phyloP scores from a whole-genome alignment of 352 stramenopile genomes.

The Globisporangium spinosum region DNA sequence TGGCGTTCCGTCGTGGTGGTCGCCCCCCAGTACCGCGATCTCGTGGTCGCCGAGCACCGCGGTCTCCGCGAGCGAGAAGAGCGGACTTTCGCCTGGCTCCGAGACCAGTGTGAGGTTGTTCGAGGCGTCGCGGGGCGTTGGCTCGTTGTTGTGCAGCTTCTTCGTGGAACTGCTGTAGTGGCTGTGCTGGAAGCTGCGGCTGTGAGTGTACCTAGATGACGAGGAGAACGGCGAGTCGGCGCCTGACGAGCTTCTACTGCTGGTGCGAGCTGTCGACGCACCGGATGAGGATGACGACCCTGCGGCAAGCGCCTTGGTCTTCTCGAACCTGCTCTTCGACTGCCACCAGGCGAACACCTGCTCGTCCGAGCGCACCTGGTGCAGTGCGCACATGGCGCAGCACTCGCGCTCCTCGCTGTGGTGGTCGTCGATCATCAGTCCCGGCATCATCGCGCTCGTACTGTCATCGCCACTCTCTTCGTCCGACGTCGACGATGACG shows the following conservation, averaged over 20 bases:
- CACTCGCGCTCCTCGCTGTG: conserved; percentile 8
- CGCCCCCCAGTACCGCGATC: conserved; percentile 3
- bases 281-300: not conserved
- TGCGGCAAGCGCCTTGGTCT: not conserved
- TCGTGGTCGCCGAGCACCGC: conserved; percentile 6
- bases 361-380: conserved; percentile 11
- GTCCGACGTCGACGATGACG: conserved; percentile 9
- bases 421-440: not conserved
- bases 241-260: not conserved
- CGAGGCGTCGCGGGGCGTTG: not conserved
- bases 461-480: not conserved
- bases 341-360: conserved; percentile 12
- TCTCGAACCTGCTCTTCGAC: conserved; percentile 13
- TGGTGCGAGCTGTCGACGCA: not conserved
- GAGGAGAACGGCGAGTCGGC: not conserved
- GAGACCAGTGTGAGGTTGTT: conserved; percentile 6
- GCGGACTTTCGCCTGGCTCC: not conserved
- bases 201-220: not conserved
- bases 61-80: conserved; percentile 1
- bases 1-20: conserved; percentile 7
- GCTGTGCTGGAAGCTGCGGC: not conserved
- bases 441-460: not conserved
- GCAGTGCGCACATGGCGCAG: conserved; percentile 14
- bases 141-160: not conserved
- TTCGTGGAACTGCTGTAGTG: not conserved